Base-by-base conservation (phyloP, 129 eudicot genomes). In the Deinandra increscens region DNA sequence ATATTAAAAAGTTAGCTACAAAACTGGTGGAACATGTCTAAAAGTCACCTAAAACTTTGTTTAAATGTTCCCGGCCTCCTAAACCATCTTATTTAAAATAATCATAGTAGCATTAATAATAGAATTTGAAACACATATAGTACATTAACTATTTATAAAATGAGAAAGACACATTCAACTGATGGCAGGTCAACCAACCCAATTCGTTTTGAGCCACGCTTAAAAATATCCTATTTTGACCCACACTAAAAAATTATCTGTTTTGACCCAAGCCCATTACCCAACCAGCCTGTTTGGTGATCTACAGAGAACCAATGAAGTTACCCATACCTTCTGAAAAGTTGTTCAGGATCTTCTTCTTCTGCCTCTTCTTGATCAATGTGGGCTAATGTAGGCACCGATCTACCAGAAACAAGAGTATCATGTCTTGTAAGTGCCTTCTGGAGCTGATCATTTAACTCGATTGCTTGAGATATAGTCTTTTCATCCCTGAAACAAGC, bases 291-390 rank as follows among this genome's bases (percentile, higher is more conserved):
- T 17, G 23, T 60, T 60, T 23, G 38, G 59, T 60, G 6, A n/a
- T 46, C 38, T 46, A 73, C 56, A 54, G 23, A 50, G n/a, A 71
- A 59, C 33, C 3, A 43, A 58, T 14, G 26, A 44, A 33, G 41
- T 51, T 46, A 45, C 41, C 12, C 37, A 45, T 74, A 93, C 99
- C 99, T 85, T 65, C 88, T 86, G 72, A 84, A 83, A 74, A 93
- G 97, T 81, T 93, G 99, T 78, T 89, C 96, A 0, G 89, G 81
- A 63, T 92, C 98, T 67, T 91, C 98, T 71, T 89, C 95, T 39
- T 87, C 99, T 4, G 79, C 74, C 34, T 84, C 88, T 67, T 79
- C 96, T 15, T 77, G 89, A 70, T 80, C 80, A 66, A 79, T 44
- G 54, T 81, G 87, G 84, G 66, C 79, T 48, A 83, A 44, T 3